Base-by-base conservation (phyloP, 177 flowering plant genomes). In the Telopea speciosissima region DNA sequence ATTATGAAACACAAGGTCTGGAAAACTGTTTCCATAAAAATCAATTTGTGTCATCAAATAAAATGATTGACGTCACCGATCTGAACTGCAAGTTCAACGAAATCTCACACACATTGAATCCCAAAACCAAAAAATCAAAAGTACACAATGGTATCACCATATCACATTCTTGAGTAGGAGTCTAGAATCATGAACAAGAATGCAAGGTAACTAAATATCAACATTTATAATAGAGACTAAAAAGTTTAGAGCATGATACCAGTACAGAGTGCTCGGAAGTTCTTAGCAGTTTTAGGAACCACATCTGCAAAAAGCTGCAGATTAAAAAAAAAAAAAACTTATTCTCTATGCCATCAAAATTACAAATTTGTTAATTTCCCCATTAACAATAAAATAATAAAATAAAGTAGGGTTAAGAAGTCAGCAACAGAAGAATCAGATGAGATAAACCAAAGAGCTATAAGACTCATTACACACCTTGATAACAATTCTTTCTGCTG, bases 251-350 rank as follows among this genome's bases (percentile, higher is more conserved):
- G 4, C 58, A 69, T 63, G 14, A 56, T 82, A 90, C 97, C 97
- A 74, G 97, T 88, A 79, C 95, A 91, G 70, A 91, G 88, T 56
- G 95, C 90, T 66, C 91, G 88, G 25, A 91, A 91, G 74, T 91
- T 91, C 79, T 91, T 95, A 9, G 95, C 91, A 45, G 97, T 91
- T 80, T 78, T 90, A 14, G 97, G 97, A 76, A 85, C 97, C 79
- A 82, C 82, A 86, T 88, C 84, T 63, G 91, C 81, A 82, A 88
- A 91, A 68, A 91, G 90, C 97, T 91, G 88, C 80, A 82, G 36
- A 74, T 63, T 68, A 24, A 59, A 80, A 44, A 75, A 33, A 45
- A 73, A 67, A 21, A 22, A 17, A 17, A 44, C 44, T 63, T 62
- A 54, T 45, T n/a, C 8, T 26, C 11, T 58, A 66, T 16, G 40